Evolutionary conservation across 1,284 basidiomycete species (phyloP).

Genomic region (Cerioporus squamosus): DNA sequence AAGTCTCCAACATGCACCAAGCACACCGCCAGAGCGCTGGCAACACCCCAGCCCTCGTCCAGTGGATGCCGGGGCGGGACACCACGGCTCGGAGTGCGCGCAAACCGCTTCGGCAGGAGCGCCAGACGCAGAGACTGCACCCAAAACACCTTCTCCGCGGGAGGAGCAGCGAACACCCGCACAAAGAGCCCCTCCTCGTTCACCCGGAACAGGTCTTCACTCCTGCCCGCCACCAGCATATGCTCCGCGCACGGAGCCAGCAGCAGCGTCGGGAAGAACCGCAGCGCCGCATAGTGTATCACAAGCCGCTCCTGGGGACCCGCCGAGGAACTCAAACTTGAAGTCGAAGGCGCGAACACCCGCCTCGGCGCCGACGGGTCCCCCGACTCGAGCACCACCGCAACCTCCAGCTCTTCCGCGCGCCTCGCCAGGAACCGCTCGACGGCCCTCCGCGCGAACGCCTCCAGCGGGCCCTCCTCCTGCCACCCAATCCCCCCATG

Average conservation of each 20-base stretch:
- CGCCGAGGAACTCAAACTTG: too few species aligned
- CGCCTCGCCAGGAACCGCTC: slow-evolving; percentile 41
- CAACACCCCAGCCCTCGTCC: slow-evolving; percentile 10
- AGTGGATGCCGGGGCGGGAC: slow-evolving; percentile 20
- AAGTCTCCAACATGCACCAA: slow-evolving; percentile 13
- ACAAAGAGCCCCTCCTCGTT: slow-evolving; percentile 16
- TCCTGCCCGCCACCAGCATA: slow-evolving; percentile 19
- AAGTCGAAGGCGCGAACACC: slow-evolving; percentile 28
- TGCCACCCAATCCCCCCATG: slow-evolving; percentile 54
- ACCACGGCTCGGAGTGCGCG: neutral
- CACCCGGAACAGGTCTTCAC: slow-evolving; percentile 24
- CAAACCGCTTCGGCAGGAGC: slow-evolving; percentile 18
- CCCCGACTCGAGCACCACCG: slow-evolving; percentile 45
- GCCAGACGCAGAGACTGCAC: slow-evolving; percentile 21
- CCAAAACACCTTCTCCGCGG: neutral
- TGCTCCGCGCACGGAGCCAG: slow-evolving; percentile 39
- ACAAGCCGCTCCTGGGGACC: slow-evolving; percentile 29
- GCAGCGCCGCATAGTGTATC: slow-evolving; percentile 56
- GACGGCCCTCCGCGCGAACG: slow-evolving; percentile 41
- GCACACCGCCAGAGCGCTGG: slow-evolving; percentile 7
- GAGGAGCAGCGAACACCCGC: slow-evolving; percentile 3
- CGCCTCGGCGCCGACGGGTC: slow-evolving; percentile 36
- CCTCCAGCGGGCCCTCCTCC: slow-evolving; percentile 43
- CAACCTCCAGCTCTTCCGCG: slow-evolving; percentile 37
- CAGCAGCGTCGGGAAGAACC: slow-evolving; percentile 58